These are phyloP conservation scores for Avena sativa DNA, from an alignment of 176 grass and related monocot species.

Conservation along the genomic window DNA sequence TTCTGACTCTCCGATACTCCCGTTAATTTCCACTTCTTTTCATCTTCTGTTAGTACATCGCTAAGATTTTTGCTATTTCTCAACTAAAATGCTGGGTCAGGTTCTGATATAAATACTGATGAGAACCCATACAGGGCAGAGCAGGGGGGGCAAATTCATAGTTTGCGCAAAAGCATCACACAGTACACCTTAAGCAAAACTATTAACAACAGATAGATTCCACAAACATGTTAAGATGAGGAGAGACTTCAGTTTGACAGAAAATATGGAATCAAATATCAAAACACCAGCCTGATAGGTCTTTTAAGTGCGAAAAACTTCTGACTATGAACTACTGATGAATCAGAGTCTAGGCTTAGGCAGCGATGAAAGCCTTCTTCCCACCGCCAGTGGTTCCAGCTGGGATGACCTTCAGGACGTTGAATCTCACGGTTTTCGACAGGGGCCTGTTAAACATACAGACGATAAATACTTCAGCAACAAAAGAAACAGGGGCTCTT, in stretches of 20 bases:
- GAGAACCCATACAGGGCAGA: too few relatives aligned
- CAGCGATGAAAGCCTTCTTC: neutral
- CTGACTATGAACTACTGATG: neutral
- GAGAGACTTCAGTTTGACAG: neutral
- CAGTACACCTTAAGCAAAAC: neutral
- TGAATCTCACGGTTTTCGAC: neutral
- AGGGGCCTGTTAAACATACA: neutral
- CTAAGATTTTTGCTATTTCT: too few relatives aligned
- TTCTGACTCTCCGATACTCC: too few relatives aligned
- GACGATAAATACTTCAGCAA: too few relatives aligned
- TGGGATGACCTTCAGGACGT: neutral
- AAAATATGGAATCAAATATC: neutral
- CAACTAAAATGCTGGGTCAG: too few relatives aligned
- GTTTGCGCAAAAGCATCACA: neutral
- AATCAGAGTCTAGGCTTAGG: too few relatives aligned
- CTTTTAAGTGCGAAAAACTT: neutral
- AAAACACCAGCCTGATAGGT: neutral
- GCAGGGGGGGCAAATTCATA: too few relatives aligned
- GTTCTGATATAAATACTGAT: too few relatives aligned
- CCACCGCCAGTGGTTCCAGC: neutral
- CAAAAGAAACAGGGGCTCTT: too few relatives aligned
- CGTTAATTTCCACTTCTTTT: too few relatives aligned
- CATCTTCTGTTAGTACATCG: too few relatives aligned
- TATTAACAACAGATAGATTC: neutral
- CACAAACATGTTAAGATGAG: neutral